A percentile compares a stretch with the other conserved stretches of the same genome.
These are phyloP conservation scores for Colletotrichum siamense DNA, from an alignment of 2,329 filamentous ascomycete species.

Conservation along the genomic window DNA sequence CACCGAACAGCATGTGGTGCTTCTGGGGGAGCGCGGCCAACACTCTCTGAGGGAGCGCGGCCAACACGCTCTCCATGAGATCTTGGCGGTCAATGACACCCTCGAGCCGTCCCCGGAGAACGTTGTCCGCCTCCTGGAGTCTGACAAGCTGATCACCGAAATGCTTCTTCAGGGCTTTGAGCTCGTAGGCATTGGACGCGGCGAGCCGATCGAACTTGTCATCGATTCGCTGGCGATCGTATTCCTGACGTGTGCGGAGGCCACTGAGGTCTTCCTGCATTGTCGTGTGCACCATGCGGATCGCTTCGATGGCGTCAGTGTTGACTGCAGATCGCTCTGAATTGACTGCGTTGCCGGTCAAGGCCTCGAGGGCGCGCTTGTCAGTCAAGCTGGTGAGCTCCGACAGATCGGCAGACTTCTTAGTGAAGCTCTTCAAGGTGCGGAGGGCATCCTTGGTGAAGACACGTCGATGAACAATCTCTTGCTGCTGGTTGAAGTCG, in stretches of 20 bases:
- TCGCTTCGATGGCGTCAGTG: neutral
- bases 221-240: neutral
- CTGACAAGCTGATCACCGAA: neutral
- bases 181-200: neutral
- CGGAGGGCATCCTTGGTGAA: too few species aligned
- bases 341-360: neutral
- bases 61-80: neutral
- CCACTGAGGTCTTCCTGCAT: neutral
- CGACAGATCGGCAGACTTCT: neutral
- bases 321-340: neutral
- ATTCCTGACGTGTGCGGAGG: neutral
- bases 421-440: neutral
- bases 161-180: neutral
- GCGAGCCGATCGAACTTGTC: neutral
- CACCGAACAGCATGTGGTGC: neutral
- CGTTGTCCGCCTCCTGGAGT: neutral
- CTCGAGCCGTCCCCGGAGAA: neutral
- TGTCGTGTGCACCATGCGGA: neutral
- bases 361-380: neutral
- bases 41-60: neutral
- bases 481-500: too few species aligned
- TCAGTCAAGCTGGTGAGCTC: neutral
- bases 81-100: neutral
- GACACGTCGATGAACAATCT: too few species aligned
- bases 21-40: neutral